Evolutionary conservation across 495 filamentous ascomycete genomes (phyloP), one percentile per base, ranked within the genome.

Genomic region (Apiosordaria backusii): DNA sequence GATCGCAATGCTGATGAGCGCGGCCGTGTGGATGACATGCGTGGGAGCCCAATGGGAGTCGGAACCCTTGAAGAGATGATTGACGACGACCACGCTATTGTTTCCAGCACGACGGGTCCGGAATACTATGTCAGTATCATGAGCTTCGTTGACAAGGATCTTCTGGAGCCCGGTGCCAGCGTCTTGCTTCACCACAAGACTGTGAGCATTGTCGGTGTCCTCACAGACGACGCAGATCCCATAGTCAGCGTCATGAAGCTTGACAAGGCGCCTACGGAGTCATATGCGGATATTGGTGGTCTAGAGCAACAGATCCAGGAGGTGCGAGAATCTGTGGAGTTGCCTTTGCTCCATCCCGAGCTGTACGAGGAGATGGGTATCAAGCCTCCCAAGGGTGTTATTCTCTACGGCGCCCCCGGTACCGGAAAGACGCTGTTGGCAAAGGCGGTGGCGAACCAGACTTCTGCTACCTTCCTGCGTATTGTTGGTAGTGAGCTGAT

Each of bases 121-220:
- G 95, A 99, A 77, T 99, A 97, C 82, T 99, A 99, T 76, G 95
- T 99, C 66, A 97, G 93, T 61, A 99, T 99, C 85, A 99, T 99
- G 95, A 97, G 94, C 52, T 99, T 99, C 72, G 95, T 99, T 50
- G 95, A 99, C 82, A 99, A 99, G 80, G 95, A 99, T 73, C 85
- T 99, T 13, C 87, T 99, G 18, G 95, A 99, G 77, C 95, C 95
- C 4, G 95, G 95, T 62, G 93, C 95, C 19, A 97, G 92, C 73
- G 94, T 99, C 65, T 82, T 99, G 27, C 82, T 99, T 57, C 95
- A 99, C 73, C 95, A 99, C 79, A 99, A 99, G 80, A 92, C 90
- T 21, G 96, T 98, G 35, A 97, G 93, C 10, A 97, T 99, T 60
- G 95, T 99, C 55, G 95, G 95, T 75, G 95, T 99, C 19, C 83